Percentiles rank a stretch among this genome's conserved stretches.
phyloP scores from a whole-genome alignment of 139 green algal genomes.

The Tetraselmis striata region DNA sequence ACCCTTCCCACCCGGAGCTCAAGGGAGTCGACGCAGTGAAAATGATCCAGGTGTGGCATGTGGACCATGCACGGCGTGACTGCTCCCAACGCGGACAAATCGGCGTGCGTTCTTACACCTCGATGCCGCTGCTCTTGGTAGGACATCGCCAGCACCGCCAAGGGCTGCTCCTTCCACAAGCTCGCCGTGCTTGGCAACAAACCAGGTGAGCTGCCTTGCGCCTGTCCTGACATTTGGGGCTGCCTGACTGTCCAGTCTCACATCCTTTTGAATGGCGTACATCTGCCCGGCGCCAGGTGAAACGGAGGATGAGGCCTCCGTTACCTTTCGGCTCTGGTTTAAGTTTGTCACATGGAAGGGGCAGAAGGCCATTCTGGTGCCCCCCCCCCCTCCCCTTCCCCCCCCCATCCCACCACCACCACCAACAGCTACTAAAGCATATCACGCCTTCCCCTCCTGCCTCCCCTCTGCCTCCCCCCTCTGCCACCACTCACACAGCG shows the following conservation, averaged over 20 bases:
- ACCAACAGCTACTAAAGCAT: no score
- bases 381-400: neutral
- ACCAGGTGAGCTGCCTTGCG: no score
- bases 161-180: neutral
- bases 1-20: neutral
- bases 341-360: neutral
- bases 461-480: neutral
- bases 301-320: neutral
- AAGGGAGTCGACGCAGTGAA: neutral
- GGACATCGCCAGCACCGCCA: neutral
- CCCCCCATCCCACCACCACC: no score
- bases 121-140: no score
- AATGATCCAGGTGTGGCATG: neutral
- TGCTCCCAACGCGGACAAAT: no score
- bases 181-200: neutral
- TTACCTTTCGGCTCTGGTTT: neutral
- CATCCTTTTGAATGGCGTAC: no score
- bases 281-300: no score
- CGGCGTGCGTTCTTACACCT: no score
- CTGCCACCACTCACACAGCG: neutral
- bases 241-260: no score
- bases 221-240: no score
- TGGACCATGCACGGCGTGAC: no score
- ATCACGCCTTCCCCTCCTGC: neutral
- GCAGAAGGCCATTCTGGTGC: neutral